Evolutionary conservation across 2,329 filamentous ascomycete species (phyloP).

Genomic region (Aspergillus sergii): DNA sequence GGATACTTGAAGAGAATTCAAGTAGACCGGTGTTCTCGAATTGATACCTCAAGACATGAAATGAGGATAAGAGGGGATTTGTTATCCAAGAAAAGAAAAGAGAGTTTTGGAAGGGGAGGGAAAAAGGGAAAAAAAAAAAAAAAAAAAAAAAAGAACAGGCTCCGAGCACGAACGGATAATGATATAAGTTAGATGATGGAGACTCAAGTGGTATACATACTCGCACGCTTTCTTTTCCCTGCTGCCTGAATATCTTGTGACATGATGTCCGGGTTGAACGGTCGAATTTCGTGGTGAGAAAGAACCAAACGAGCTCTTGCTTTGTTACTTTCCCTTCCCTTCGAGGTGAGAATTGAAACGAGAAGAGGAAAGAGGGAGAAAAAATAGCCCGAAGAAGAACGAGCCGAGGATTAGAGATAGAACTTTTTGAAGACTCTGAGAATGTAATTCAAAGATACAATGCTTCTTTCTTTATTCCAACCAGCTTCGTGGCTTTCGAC

Average conservation of each 20-base stretch:
- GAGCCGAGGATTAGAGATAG: not conserved
- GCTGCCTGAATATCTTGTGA: slow-evolving; percentile 34
- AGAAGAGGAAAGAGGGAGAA: slow-evolving; percentile 1
- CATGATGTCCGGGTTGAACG: slow-evolving; percentile 28
- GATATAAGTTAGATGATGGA: not conserved
- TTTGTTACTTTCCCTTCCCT: not conserved
- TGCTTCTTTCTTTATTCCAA: not conserved
- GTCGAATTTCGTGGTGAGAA: not conserved
- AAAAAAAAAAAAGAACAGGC: not conserved
- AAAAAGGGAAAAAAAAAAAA: not conserved
- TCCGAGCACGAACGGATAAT: not conserved
- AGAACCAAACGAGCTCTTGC: not conserved
- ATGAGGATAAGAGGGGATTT: not conserved
- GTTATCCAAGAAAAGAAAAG: not conserved
- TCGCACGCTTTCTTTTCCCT: slow-evolving; percentile 44
- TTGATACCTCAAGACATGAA: not conserved
- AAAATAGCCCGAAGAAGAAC: not conserved
- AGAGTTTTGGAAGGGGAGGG: no score
- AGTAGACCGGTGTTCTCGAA: not conserved
- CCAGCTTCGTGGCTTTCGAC: not conserved
- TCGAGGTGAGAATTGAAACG: not conserved
- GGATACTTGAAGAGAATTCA: not conserved
- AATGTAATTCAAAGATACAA: not conserved
- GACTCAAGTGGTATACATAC: slow-evolving; percentile 30
- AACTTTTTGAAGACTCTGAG: not conserved